These are phyloP conservation scores for Fusarium sp. DNA, from an alignment of 2,329 filamentous ascomycete species.

Conservation along the genomic window DNA sequence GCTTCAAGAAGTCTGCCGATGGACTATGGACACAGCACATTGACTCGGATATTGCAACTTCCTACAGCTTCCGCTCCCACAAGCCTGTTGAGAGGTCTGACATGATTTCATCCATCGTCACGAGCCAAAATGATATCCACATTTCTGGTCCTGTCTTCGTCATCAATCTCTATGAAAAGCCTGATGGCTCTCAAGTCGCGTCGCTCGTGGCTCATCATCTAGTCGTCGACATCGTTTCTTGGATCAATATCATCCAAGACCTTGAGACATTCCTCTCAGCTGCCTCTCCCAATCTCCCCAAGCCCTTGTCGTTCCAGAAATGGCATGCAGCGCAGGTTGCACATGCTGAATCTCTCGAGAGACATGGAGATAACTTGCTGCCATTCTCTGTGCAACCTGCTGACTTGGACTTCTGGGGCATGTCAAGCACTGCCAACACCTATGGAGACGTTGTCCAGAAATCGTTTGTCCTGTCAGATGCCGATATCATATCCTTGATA, in stretches of 20 bases:
- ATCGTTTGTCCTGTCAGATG: constrained; percentile 16
- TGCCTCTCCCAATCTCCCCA: constrained; percentile 14
- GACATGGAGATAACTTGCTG: background rate
- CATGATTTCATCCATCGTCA: background rate
- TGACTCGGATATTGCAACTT: constrained; percentile 19
- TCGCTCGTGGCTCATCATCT: constrained; percentile 52
- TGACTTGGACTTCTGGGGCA: constrained; percentile 36
- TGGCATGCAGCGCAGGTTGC: constrained; percentile 53
- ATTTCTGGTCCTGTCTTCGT: constrained; percentile 11
- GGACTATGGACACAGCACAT: constrained; percentile 42
- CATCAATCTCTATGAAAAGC: constrained; percentile 7
- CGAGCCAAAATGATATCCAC: constrained; percentile 1
- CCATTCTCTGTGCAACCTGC: constrained; percentile 9
- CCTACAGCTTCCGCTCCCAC: constrained; percentile 35
- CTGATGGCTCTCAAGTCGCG: constrained; percentile 35
- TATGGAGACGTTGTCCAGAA: constrained; percentile 14
- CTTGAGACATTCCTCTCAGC: constrained; percentile 53
- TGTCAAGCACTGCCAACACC: constrained; percentile 12
- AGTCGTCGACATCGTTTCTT: constrained; percentile 59
- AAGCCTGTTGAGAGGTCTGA: constrained; percentile 16
- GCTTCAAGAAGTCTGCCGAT: constrained; percentile 36
- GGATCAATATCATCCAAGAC: constrained; percentile 58
- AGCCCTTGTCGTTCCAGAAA: constrained; percentile 50
- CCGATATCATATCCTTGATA: background rate
- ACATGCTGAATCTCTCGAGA: constrained; percentile 35